Base-by-base conservation (phyloP, 2,329 filamentous ascomycete species). In the Ophiocordyceps camponoti-floridani region DNA sequence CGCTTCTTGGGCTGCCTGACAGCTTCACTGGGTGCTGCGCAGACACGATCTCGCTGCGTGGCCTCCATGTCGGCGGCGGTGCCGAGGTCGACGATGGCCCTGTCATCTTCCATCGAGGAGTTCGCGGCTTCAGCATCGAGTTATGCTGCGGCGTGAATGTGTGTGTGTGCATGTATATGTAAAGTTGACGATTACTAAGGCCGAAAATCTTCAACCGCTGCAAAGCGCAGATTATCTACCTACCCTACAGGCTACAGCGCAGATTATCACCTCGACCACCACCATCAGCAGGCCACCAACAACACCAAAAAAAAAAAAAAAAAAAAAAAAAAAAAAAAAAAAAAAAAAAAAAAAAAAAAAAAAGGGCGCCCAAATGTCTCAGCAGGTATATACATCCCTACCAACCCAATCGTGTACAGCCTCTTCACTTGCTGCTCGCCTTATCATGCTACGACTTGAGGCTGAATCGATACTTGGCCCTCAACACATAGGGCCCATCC, bases 1-100 rank as follows among this genome's bases (percentile, higher is more conserved):
- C 89, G 77, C 63, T 89, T 88, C 68, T 84, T 94, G 19, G 91
- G 91, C 55, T 89, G 82, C 57, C 73, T 84, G 18, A 68, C 52
- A 7, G 62, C 48, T 19, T 11, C 40, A 13, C 40, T 23, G 11
- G 27, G 27, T n/a, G n/a, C n/a, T 6, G 27, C 11, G 27, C 27
- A 30, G 27, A 11, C 27, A 11, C 27, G 11, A 11, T 30, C 27
- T 47, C 59, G 50, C 46, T 65, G 62, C 14, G 60, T 54, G 47
- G 65, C 70, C 50, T 79, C 78, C 38, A 82, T 76, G 50, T 82
- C 76, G 44, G 75, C 71, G 12, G 77, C 78, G 40, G 82, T 70
- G 47, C 82, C 82, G 27, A 89, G 63, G 54, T 87, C 82, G 30
- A 78, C 73, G 48, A 77, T 68, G 30, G 73, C 76, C 52, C 84